Base-by-base conservation (phyloP, 2,329 filamentous ascomycete genomes). In the Pseudocercospora eumusae region DNA sequence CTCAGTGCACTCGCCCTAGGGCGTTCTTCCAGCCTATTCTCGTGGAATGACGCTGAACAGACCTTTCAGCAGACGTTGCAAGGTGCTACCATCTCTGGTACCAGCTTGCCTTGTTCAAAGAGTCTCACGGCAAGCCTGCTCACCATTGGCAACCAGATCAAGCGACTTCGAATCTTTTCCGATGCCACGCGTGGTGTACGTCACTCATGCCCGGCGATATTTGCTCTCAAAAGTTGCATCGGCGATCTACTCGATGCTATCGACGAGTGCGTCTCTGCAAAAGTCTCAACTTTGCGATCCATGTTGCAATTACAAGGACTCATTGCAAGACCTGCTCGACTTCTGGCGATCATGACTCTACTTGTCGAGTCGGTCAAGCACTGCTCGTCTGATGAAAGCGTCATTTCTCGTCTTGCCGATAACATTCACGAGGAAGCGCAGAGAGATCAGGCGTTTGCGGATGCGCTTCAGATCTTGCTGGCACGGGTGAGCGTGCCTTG, bases 1-100 rank as follows among this genome's bases (percentile, higher is more conserved):
- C 77, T 93, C 0, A 79, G 89, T 64, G 83, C 86, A 11, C 78
- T 93, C 0, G 85, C 86, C 0, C 82, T 92, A 5, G 91, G 90
- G 0, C 82, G 89, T 53, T 87, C 86, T 42, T 93, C 90, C 0
- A 80, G 89, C 1, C 82, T 95, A 33, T 95, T 91, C 73, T 71
- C 75, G 0, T 91, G 85, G 81, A 79, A 87, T 56, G 73, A 79
- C 1, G 77, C 79, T 2, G 79, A 80, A 27, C 76, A 75, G 23
- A 77, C 76, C 0, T 91, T 93, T 68, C 73, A 76, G 42, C 77
- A 75, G 42, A 73, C 74, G 3, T 71, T 83, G 36, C 68, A 75
- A 3, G 74, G 81, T 57, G 74, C 81, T 1, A 75, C 81, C 1
- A 74, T 84, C 28, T 81, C 81, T 2, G 85, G 85, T 2, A 71